Evolutionary conservation across 139 green algal species (phyloP).

Genomic region (Volvox reticuliferus): DNA sequence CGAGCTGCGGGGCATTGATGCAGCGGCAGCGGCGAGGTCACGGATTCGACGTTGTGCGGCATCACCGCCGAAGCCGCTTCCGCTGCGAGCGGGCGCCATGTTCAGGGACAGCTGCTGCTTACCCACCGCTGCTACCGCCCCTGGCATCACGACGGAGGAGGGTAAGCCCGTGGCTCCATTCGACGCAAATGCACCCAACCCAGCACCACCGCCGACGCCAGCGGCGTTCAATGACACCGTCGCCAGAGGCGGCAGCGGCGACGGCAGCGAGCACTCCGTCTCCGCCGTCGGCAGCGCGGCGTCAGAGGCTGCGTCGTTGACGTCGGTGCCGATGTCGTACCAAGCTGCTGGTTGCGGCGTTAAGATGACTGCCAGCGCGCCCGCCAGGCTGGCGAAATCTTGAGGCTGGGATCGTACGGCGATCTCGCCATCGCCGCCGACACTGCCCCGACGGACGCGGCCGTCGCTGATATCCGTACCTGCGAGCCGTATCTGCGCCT

Average conservation of each 20-base stretch:
- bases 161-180: no score
- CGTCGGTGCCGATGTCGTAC: slow-evolving; percentile 2
- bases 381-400: neutral
- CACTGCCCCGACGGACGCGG: neutral
- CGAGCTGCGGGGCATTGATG: neutral
- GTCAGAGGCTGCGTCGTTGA: neutral
- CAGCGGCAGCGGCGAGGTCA: neutral
- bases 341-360: slow-evolving; percentile 24
- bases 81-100: neutral
- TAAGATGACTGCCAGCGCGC: slow-evolving; percentile 17
- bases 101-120: neutral
- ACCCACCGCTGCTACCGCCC: neutral
- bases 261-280: neutral
- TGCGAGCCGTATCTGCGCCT: neutral
- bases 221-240: neutral
- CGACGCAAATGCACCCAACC: neutral
- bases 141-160: neutral
- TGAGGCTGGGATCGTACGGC: neutral
- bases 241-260: neutral
- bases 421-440: neutral
- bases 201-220: neutral
- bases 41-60: neutral
- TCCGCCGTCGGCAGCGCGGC: slow-evolving; percentile 20
- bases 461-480: neutral
- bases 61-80: neutral